Conservation (phyloP, 768 basidiomycete genomes). For the Kockovaella imperatae region DNA sequence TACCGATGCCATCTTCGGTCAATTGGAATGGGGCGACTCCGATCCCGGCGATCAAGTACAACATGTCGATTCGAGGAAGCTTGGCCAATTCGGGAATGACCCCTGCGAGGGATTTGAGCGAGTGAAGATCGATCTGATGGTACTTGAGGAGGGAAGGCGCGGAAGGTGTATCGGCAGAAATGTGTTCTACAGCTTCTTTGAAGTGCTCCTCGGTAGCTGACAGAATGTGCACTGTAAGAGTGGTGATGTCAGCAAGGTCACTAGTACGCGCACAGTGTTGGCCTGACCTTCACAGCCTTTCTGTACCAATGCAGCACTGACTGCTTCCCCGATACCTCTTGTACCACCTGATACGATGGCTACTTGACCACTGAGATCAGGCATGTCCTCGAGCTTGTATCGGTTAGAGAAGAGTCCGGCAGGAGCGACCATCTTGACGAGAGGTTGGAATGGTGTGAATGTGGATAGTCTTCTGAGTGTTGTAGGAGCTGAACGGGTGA, state of each 20-base stretch:
- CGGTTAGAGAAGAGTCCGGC: constrained; percentile 40
- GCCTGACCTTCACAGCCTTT: constrained; percentile 28
- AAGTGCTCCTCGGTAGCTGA: constrained; percentile 37
- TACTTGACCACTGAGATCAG: constrained; percentile 50
- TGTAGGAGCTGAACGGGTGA: too few species aligned
- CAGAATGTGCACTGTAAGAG: constrained; percentile 32
- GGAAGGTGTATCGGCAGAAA: constrained; percentile 13
- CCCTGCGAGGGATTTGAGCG: constrained; percentile 17
- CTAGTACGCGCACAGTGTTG: background rate
- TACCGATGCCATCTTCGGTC: constrained; percentile 37
- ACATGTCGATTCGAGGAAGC: constrained; percentile 29
- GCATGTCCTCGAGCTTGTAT: constrained; percentile 46
- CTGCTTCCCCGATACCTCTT: constrained; percentile 35
- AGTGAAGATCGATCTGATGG: constrained; percentile 36
- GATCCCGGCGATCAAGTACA: constrained; percentile 40
- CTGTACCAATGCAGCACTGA: constrained; percentile 27
- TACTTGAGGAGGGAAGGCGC: constrained; percentile 14
- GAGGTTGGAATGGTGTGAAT: background rate
- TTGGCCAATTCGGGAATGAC: constrained; percentile 20
- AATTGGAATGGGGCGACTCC: constrained; percentile 39
- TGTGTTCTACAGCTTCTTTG: constrained; percentile 27
- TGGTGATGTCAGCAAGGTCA: constrained; percentile 1
- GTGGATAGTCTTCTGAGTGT: too few species aligned
- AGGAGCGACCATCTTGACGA: constrained; percentile 22
- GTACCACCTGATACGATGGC: constrained; percentile 52